phyloP scores from a whole-genome alignment of 1,284 basidiomycete genomes.

The Cryptococcus depauperatus region DNA sequence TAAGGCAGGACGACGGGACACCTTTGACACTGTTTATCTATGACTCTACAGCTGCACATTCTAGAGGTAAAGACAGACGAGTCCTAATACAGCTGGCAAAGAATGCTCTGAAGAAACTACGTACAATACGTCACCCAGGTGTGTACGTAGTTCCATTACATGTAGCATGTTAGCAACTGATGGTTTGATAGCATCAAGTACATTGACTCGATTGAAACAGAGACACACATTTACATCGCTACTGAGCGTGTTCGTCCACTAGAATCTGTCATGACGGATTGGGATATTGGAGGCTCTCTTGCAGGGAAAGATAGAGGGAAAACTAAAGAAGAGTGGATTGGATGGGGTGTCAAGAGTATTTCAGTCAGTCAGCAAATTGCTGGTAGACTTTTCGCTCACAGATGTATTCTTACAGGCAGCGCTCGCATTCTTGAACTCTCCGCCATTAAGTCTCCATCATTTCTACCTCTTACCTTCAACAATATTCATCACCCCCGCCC shows the following conservation, averaged over 20 bases:
- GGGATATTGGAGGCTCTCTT: constrained; percentile 43
- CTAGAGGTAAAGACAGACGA: constrained; percentile 49
- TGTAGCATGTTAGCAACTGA: constrained; percentile 1
- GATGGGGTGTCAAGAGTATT: constrained; percentile 88
- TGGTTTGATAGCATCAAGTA: constrained; percentile 59
- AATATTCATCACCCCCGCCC: constrained; percentile 70
- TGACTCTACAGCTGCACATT: constrained; percentile 51
- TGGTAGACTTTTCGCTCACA: not conserved
- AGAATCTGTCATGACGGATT: constrained; percentile 56
- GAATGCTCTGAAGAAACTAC: constrained; percentile 83
- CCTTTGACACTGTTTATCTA: constrained; percentile 84
- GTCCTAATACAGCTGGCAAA: constrained; percentile 68
- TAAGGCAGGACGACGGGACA: constrained; percentile 70
- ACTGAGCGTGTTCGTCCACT: constrained; percentile 85
- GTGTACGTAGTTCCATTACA: constrained; percentile 47
- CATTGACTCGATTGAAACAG: constrained; percentile 84
- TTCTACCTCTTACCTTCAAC: constrained; percentile 63
- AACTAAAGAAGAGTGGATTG: constrained; percentile 72
- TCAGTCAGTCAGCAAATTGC: constrained; percentile 65
- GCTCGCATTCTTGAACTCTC: constrained; percentile 81
- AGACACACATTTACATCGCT: constrained; percentile 80
- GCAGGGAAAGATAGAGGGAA: constrained; percentile 47
- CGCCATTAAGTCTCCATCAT: constrained; percentile 79
- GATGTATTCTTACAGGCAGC: constrained; percentile 57
- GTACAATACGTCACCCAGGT: constrained; percentile 89